Evolutionary conservation across 495 filamentous ascomycete species (phyloP).

Genomic region (Tuber indicum): DNA sequence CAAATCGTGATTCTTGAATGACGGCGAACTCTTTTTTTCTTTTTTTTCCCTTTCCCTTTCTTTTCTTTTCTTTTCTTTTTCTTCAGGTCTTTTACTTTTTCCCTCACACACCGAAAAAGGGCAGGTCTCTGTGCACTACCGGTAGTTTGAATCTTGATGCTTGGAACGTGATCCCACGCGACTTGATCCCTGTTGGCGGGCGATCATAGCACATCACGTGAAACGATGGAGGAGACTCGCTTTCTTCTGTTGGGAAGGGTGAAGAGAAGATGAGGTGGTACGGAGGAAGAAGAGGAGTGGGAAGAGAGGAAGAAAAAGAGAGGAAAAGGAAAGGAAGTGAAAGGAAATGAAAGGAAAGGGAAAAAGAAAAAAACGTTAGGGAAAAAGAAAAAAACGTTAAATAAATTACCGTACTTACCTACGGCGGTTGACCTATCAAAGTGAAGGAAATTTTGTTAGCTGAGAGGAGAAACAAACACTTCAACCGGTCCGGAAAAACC

Average conservation of each 20-base stretch:
- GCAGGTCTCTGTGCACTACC: background rate
- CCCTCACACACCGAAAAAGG: slow-evolving; percentile 6
- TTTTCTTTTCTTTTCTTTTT: slow-evolving; percentile 8
- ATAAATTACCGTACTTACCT: background rate
- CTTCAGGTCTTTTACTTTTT: slow-evolving; percentile 13
- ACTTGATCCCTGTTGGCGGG: slow-evolving; percentile 2
- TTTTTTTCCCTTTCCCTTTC: background rate
- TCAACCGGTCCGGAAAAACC: background rate
- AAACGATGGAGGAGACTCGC: background rate
- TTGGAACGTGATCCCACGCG: slow-evolving; percentile 14
- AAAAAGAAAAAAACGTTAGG: no score
- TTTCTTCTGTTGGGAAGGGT: background rate
- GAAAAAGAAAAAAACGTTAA: background rate
- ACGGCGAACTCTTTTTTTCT: background rate
- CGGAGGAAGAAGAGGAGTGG: background rate
- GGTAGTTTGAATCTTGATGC: slow-evolving; percentile 19
- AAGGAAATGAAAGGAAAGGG: background rate
- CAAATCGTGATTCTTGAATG: background rate
- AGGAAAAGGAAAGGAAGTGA: background rate
- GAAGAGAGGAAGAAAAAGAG: background rate
- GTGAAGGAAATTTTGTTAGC: background rate
- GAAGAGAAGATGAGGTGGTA: background rate
- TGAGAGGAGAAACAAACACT: background rate
- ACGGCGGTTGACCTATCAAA: background rate
- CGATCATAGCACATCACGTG: slow-evolving; percentile 10